Evolutionary conservation across 768 basidiomycete genomes (phyloP).

Genomic region (Tephrocybe sp.): DNA sequence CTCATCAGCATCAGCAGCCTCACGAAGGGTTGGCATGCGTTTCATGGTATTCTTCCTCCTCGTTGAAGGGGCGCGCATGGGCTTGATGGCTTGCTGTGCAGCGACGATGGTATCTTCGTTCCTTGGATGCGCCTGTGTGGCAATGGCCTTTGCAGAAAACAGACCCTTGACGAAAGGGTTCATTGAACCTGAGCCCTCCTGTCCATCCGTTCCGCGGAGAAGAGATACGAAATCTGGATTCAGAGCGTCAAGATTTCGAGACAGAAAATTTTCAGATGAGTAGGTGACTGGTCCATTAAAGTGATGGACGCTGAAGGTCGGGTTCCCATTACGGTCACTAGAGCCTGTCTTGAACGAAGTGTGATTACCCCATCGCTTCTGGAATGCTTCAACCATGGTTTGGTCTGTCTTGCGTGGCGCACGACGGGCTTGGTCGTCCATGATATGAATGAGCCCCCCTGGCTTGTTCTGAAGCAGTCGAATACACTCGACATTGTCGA

Average conservation of each 20-base stretch:
- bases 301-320: conserved; percentile 89
- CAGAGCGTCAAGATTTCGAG: conserved; percentile 83
- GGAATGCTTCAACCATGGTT: conserved; percentile 92
- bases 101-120: conserved; percentile 95
- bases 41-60: conserved; percentile 74
- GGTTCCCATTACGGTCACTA: conserved; percentile 72
- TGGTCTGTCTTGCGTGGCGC: conserved; percentile 88
- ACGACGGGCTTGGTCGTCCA: conserved; percentile 92
- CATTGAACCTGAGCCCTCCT: conserved; percentile 73
- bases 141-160: conserved; percentile 86
- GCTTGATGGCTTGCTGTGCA: conserved; percentile 90
- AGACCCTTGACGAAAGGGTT: conserved; percentile 91
- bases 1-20: conserved; percentile 45
- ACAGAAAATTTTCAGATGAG: conserved; percentile 85
- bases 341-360: conserved; percentile 83
- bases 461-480: conserved; percentile 82
- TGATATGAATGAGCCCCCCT: conserved; percentile 92
- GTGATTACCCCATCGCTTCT: conserved; percentile 94
- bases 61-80: conserved; percentile 90
- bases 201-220: conserved; percentile 65
- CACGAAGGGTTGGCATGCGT: conserved; percentile 53
- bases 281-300: conserved; percentile 91
- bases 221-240: conserved; percentile 93
- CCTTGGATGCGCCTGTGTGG: conserved; percentile 87
- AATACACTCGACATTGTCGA: conserved; percentile 89